Base-by-base conservation (phyloP, 2,329 filamentous ascomycete species). In the Paracamarosporium sp. region DNA sequence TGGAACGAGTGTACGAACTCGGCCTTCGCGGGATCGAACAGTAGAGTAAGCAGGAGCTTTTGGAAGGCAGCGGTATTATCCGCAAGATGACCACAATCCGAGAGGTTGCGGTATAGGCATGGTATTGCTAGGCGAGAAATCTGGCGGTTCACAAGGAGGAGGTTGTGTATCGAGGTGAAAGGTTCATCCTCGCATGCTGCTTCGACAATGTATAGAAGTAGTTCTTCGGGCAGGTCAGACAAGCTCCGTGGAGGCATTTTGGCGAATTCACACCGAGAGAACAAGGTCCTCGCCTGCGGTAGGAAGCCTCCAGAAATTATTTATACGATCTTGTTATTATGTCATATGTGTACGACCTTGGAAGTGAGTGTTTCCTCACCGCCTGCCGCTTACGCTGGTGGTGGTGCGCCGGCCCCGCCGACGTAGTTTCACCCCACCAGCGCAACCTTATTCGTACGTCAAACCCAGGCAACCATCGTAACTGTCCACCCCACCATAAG, bases 391-490 rank as follows among this genome's bases (percentile, higher is more conserved):
- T 50, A 28, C 33, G 15, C 33, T 24, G 12, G 6, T 17, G 4
- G 13, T n/a, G n/a, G n/a, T n/a, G n/a, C n/a, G 33, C 47, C 31
- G n/a, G n/a, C 47, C 47, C 33, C 47, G 40, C 47, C 33, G n/a
- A 28, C 44, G 44, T 13, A 8, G 17, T 13, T 33, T 20, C 6
- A 28, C 33, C 47, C 47, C 47, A 50, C 47, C 47, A 38, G 22
- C 22, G 24, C 31, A 20, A 38, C 47, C 47, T 50, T 17, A 50
- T 40, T 50, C 47, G 47, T 33, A 36, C 45, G 25, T 6, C 30
- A 35, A n/a, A 17, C 17, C 12, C 30, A 47, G 45, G 30, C 20
- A 47, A 22, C 7, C 45, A 12, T 17, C 35, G 20, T n/a, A n/a
- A n/a, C n/a, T n/a, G n/a, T n/a, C n/a, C n/a, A n/a, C n/a, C n/a